Evolutionary conservation across 805 yeast genomes (phyloP).

Genomic region (Saturnispora serradocipensis): DNA sequence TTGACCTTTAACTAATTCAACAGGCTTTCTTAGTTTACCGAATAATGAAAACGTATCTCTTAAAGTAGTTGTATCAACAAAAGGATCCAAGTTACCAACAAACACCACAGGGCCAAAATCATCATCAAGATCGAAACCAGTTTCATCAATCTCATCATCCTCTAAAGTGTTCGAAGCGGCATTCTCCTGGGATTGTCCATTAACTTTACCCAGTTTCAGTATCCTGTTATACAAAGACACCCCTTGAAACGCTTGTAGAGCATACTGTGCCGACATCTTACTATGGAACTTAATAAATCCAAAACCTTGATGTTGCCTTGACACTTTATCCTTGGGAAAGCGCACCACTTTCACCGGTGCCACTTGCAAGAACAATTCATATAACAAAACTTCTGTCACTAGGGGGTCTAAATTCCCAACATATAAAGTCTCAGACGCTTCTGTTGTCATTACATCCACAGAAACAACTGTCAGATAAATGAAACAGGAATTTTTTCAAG

Average conservation of each 20-base stretch:
- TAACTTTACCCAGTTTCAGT: constrained; percentile 47
- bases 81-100: constrained; percentile 53
- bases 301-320: constrained; percentile 69
- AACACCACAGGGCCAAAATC: constrained; percentile 43
- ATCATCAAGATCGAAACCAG: constrained; percentile 9
- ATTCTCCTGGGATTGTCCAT: not conserved
- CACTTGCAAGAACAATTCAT: constrained; percentile 77
- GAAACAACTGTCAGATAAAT: not conserved
- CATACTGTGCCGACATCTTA: constrained; percentile 61
- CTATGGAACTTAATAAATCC: constrained; percentile 73
- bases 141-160: constrained; percentile 8
- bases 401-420: constrained; percentile 75
- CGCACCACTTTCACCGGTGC: constrained; percentile 66
- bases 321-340: constrained; percentile 71
- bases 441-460: not conserved
- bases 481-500: not conserved
- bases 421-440: constrained; percentile 47
- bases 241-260: constrained; percentile 49
- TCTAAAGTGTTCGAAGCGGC: constrained; percentile 3
- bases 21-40: constrained; percentile 44
- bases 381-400: constrained; percentile 61
- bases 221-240: constrained; percentile 51
- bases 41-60: constrained; percentile 54
- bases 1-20: constrained; percentile 41
- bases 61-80: constrained; percentile 53